Conservation (phyloP, 306 rosid genomes). For the Psophocarpus tetragonolobus region DNA sequence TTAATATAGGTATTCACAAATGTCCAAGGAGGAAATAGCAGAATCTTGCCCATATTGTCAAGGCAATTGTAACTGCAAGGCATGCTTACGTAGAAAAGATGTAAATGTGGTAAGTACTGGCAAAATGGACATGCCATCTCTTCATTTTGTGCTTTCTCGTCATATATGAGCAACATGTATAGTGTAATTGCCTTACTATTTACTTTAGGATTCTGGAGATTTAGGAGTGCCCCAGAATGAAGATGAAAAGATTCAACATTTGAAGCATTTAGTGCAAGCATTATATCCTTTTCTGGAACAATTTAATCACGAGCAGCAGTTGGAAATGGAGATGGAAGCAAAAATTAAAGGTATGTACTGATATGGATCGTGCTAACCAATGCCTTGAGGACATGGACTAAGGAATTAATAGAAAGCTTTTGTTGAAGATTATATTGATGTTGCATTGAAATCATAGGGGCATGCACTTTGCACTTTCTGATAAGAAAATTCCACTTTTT, state of each 20-base stretch:
- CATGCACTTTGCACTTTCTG: too few species aligned
- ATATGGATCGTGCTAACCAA: too few species aligned
- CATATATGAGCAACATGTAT: neutral
- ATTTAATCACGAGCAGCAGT: constrained; percentile 34
- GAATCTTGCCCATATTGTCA: constrained; percentile 34
- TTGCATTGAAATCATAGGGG: too few species aligned
- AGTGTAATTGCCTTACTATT: neutral
- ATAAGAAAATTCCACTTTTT: too few species aligned
- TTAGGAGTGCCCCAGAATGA: neutral
- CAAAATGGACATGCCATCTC: neutral
- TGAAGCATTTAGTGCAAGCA: constrained; percentile 19
- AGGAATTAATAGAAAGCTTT: too few species aligned
- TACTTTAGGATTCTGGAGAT: constrained; percentile 9
- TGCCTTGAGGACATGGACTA: too few species aligned
- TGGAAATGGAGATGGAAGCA: constrained; percentile 33
- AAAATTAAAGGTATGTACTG: constrained; percentile 31
- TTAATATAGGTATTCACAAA: constrained; percentile 22
- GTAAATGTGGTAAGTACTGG: neutral
- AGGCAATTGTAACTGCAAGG: constrained; percentile 33
- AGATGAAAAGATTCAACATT: constrained; percentile 27
- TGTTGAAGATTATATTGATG: too few species aligned
- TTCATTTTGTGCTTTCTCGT: neutral
- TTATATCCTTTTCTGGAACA: constrained; percentile 32
- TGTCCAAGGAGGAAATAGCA: constrained; percentile 26
- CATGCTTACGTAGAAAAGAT: constrained; percentile 26